Evolutionary conservation across 176 grass and related monocot genomes (phyloP), one percentile per base, ranked within the genome.

Genomic region (Phoenix roebelenii): DNA sequence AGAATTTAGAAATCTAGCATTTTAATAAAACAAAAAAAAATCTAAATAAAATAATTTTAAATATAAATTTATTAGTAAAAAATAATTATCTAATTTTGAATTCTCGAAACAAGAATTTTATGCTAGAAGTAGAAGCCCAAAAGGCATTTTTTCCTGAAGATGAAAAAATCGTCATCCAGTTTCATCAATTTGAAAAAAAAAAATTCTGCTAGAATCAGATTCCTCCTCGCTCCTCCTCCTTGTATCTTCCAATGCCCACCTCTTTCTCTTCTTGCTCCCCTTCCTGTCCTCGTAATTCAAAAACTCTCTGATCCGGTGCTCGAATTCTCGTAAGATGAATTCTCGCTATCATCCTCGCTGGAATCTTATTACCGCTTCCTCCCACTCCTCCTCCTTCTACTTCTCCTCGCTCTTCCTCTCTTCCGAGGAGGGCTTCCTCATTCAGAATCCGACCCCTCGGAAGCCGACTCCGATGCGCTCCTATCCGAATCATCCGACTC

Each of bases 241-340:
- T 35, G 81, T 81, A n/a, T 61, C 85, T 24, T 76, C 14, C 80
- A 60, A 0, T 57, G 69, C 50, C 65, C 71, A 48, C 65, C 83
- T 57, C 73, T 61, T 18, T 44, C 22, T 32, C 30, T 67, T 76
- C 53, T 67, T 72, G 70, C 82, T 94, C 51, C 65, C 85, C 63
- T 68, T 88, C 67, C 23, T 88, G 3, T 85, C 88, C 52, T 83
- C 73, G 3, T n/a, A n/a, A n/a, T n/a, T n/a, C n/a, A 76, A 4
- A 73, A 83, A 77, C 83, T 80, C 61, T 76, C 80, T 15, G 58
- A 62, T 28, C 26, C 26, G 26, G 26, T 5, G 26, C 23, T 54
- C 50, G n/a, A 74, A 74, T 69, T 62, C 12, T 73, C 64, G 32
- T 70, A 26, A 17, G 66, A 64, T 2, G 25, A 75, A 44, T 60